phyloP scores from a whole-genome alignment of 345 rosid species.

The Odontarrhena argentea region DNA sequence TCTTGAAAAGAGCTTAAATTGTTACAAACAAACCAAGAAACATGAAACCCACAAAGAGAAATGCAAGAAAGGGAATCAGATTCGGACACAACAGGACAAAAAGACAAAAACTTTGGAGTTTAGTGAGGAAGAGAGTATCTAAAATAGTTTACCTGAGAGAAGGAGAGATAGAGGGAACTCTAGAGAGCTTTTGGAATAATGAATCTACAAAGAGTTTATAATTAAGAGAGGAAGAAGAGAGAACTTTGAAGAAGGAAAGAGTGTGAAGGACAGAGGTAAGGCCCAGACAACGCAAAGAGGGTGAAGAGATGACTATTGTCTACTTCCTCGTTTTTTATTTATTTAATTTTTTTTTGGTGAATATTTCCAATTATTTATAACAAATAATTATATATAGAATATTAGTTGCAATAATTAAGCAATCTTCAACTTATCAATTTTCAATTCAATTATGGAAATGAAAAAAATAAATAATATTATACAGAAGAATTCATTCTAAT shows the following conservation, averaged over 20 bases:
- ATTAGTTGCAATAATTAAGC: conserved; percentile 7
- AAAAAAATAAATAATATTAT: neutral
- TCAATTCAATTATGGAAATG: neutral
- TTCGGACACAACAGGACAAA: conserved; percentile 5
- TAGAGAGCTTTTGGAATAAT: conserved; percentile 2
- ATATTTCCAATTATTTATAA: conserved; percentile 17
- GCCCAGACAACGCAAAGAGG: conserved; percentile 40
- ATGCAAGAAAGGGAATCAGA: conserved; percentile 31
- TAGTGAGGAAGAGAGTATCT: conserved; percentile 9
- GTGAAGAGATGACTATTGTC: conserved; percentile 38
- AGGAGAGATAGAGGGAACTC: conserved; percentile 23
- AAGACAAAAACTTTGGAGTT: neutral
- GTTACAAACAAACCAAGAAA: conserved; percentile 11
- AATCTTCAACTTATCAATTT: neutral
- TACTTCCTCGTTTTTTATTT: neutral
- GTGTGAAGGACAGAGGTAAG: conserved; percentile 40
- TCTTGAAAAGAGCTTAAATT: conserved; percentile 6
- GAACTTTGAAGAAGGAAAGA: conserved; percentile 33
- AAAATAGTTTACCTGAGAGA: conserved; percentile 21
- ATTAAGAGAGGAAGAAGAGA: neutral
- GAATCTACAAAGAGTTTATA: conserved; percentile 25
- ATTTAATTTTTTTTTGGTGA: neutral
- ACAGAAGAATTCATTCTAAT: too few species aligned
- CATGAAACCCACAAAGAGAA: conserved; percentile 9
- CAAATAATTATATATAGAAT: neutral